Base-by-base conservation (phyloP, 139 green algal genomes). In the Coelastrella sp. region DNA sequence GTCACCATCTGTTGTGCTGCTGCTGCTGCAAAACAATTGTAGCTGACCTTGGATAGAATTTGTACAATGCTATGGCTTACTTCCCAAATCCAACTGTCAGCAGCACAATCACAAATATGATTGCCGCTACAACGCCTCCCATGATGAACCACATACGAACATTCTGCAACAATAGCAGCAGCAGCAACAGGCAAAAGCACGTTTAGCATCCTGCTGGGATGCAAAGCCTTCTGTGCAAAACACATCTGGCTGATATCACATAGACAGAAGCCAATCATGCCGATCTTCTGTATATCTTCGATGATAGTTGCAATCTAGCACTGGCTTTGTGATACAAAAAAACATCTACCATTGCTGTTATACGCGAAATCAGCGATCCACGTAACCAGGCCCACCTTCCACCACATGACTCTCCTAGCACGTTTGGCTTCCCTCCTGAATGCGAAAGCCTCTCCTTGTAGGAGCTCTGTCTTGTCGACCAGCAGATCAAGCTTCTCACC, bases 381-480 rank as follows among this genome's bases (percentile, higher is more conserved):
- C n/a, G 71, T 2, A 3, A 77, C n/a, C 16, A 10, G n/a, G 22
- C 93, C 66, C 83, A 95, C 94, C 90, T 94, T 94, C 92, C 93
- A 96, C 96, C 97, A 98, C 92, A 99, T 95, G 6, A 93, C 91
- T 5, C 81, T 83, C 81, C 95, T 93, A 60, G 98, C 86, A 22
- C 85, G 73, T 13, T 95, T 90, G 0, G 96, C 94, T 89, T 98
- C 94, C 8, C 96, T 91, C 80, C 96, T 95, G 95, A 99, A 99
- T 6, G 93, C 94, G 85, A 98, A 96, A 0, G 96, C 94, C 68
- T 97, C 91, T 4, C 93, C 89, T 57, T 95, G 79, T 47, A 91
- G 56, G 22, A 84, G n/a, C 23, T 92, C 90, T 19, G 92, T 93
- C 92, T 94, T 94, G 90, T 94, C 73, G 66, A 95, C 94, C 78